Conservation (phyloP, 345 rosid species). For the Eucalyptus grandis region DNA sequence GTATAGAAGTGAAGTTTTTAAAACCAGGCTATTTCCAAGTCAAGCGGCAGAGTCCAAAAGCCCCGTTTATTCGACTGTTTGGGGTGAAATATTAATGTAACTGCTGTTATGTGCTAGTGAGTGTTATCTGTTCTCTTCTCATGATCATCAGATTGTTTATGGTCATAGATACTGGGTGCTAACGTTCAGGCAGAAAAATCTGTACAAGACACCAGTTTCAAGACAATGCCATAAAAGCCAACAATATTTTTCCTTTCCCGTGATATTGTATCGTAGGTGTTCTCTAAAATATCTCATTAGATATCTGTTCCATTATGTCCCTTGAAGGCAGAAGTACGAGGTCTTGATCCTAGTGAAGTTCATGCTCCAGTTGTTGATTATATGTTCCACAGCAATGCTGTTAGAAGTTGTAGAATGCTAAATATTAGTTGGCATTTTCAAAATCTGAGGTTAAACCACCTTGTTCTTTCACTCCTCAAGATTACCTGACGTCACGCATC, state of each 20-base stretch:
- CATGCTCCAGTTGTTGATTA: slow-evolving; percentile 82
- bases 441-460: slow-evolving; percentile 27
- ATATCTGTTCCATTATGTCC: background rate
- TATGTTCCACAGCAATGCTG: background rate
- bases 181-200: background rate
- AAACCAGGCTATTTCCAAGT: background rate
- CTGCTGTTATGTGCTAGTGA: background rate
- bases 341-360: slow-evolving; percentile 88
- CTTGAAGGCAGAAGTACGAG: slow-evolving; percentile 77
- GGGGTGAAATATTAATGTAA: background rate
- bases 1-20: no score
- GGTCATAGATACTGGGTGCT: background rate
- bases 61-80: background rate
- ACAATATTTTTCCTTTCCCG: background rate
- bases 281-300: no score
- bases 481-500: slow-evolving; percentile 70
- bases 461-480: slow-evolving; percentile 61
- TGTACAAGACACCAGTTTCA: background rate
- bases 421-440: background rate
- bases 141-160: background rate
- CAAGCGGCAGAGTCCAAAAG: background rate
- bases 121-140: background rate
- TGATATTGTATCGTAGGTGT: no score
- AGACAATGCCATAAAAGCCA: background rate
- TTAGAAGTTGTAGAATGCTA: no score